Evolutionary conservation across 495 filamentous ascomycete species (phyloP).

Genomic region (Penicillium canariense): DNA sequence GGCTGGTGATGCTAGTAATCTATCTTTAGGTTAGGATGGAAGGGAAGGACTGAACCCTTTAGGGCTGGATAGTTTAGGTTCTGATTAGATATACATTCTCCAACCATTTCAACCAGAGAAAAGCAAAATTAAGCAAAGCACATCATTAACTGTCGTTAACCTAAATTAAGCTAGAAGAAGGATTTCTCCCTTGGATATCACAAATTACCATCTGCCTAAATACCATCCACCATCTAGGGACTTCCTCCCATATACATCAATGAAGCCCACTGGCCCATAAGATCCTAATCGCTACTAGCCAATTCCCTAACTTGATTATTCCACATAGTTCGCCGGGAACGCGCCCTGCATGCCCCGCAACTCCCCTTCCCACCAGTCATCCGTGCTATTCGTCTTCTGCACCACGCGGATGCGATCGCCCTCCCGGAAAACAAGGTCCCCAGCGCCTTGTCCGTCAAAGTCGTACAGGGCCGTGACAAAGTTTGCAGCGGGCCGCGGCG

Average conservation of each 20-base stretch:
- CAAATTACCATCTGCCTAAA: neutral
- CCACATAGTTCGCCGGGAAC: constrained; percentile 90
- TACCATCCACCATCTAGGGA: neutral
- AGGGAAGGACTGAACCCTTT: too few relatives aligned
- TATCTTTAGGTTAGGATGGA: too few relatives aligned
- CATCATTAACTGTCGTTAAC: neutral
- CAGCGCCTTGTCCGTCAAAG: constrained; percentile 68
- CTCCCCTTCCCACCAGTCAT: constrained; percentile 98
- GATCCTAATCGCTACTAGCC: too few relatives aligned
- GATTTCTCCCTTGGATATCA: neutral
- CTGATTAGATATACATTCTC: too few relatives aligned
- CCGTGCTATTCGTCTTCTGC: constrained; percentile 77
- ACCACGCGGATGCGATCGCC: constrained; percentile 83
- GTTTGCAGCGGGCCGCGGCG: constrained; percentile 51
- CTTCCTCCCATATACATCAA: too few relatives aligned
- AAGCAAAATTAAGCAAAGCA: neutral
- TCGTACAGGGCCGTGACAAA: constrained; percentile 81
- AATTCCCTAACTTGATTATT: constrained; percentile 14
- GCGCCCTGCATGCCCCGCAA: constrained; percentile 67
- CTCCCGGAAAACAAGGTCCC: constrained; percentile 78
- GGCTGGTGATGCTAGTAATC: too few relatives aligned
- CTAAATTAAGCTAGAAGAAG: neutral
- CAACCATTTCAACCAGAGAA: too few relatives aligned
- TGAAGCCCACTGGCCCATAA: too few relatives aligned
- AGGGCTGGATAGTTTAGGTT: too few relatives aligned